Evolutionary conservation across 768 basidiomycete species (phyloP).

Genomic region (Heimioporus sp.): DNA sequence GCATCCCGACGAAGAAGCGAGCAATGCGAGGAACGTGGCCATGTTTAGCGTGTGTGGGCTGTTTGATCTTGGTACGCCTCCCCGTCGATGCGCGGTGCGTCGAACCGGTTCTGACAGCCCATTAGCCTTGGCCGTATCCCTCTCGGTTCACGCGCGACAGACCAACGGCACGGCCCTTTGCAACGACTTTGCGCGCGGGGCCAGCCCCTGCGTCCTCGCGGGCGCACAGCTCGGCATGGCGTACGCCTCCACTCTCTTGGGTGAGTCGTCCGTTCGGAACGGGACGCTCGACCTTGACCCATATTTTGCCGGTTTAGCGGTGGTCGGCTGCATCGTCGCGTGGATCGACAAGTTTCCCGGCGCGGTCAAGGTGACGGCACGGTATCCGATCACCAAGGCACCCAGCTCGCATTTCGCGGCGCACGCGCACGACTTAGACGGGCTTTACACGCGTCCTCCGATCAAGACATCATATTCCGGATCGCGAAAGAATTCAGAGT

Average conservation of each 20-base stretch:
- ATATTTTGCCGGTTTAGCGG: slow-evolving; percentile 9
- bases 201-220: slow-evolving; percentile 20
- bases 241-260: slow-evolving; percentile 24
- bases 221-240: slow-evolving; percentile 27
- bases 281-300: not conserved
- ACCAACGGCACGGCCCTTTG: slow-evolving; percentile 20
- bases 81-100: not conserved
- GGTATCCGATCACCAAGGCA: slow-evolving; percentile 30
- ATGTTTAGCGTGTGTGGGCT: slow-evolving; percentile 22
- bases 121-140: slow-evolving; percentile 16
- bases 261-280: slow-evolving; percentile 17
- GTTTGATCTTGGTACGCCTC: slow-evolving; percentile 15
- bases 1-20: slow-evolving; percentile 14
- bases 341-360: slow-evolving; percentile 30
- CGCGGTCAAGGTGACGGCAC: slow-evolving; percentile 19
- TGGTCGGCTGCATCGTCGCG: slow-evolving; percentile 20
- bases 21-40: slow-evolving; percentile 21
- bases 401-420: slow-evolving; percentile 28
- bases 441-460: slow-evolving; percentile 12
- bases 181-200: slow-evolving; percentile 26
- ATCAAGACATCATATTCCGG: slow-evolving; percentile 3
- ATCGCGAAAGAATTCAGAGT: slow-evolving; percentile 13
- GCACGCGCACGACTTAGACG: slow-evolving; percentile 21
- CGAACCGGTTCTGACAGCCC: not conserved
- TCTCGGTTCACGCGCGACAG: slow-evolving; percentile 30